Evolutionary conservation across 2,329 filamentous ascomycete species (phyloP).

Genomic region (Torrubiellomyces zombiae): DNA sequence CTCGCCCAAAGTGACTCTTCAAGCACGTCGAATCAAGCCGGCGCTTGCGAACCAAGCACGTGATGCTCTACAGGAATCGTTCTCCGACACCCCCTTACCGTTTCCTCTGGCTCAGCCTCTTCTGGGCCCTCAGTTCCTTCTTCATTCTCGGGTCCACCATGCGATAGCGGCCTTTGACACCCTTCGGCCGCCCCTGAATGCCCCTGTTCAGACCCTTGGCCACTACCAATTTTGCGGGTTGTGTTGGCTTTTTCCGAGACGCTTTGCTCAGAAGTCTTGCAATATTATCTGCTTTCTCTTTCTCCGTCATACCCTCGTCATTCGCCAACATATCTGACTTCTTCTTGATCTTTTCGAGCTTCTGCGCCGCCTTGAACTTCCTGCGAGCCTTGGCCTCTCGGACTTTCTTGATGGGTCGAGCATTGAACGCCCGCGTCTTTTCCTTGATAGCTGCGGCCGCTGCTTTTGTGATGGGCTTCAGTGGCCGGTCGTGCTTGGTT

Average conservation of each 20-base stretch:
- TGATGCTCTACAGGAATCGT: constrained; percentile 1
- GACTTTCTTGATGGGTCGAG: constrained; percentile 97
- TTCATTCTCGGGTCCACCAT: constrained; percentile 93
- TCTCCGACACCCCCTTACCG: too few species aligned
- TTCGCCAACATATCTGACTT: constrained; percentile 83
- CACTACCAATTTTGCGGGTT: constrained; percentile 74
- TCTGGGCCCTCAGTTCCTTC: constrained; percentile 84
- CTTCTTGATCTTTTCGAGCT: constrained; percentile 87
- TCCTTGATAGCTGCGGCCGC: constrained; percentile 87
- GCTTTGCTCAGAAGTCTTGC: constrained; percentile 66
- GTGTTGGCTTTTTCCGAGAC: constrained; percentile 70
- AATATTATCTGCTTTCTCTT: constrained; percentile 84
- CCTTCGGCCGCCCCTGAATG: constrained; percentile 70
- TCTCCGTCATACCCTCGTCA: constrained; percentile 85
- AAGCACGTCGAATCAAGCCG: too few species aligned
- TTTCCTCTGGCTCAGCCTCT: constrained; percentile 60
- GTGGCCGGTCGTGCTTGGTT: constrained; percentile 59
- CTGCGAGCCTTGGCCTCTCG: constrained; percentile 91
- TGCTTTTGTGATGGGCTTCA: constrained; percentile 82
- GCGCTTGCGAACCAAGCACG: too few species aligned
- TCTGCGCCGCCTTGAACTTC: constrained; percentile 87
- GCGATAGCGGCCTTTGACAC: constrained; percentile 92
- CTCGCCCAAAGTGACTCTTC: too few species aligned
- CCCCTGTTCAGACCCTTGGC: constrained; percentile 72
- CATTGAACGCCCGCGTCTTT: constrained; percentile 82